These are phyloP conservation scores for Dothideomycetes sp. DNA, from an alignment of 2,329 filamentous ascomycete species.

Conservation along the genomic window DNA sequence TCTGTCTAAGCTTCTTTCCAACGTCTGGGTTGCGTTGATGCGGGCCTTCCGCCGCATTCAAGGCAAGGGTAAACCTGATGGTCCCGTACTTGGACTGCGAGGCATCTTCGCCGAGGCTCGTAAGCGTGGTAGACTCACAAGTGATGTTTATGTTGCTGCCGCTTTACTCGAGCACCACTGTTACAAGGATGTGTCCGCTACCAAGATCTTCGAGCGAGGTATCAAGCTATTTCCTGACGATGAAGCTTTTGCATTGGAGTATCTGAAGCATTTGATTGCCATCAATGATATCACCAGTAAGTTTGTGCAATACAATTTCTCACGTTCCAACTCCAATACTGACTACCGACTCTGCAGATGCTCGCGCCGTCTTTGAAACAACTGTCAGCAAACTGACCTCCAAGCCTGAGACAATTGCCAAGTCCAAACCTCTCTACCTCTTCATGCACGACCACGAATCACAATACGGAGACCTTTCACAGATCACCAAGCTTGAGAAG, in stretches of 20 bases:
- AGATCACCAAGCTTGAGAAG: conserved; percentile 82
- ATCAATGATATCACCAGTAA: conserved; percentile 89
- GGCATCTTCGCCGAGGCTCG: conserved; percentile 85
- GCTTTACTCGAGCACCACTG: conserved; percentile 91
- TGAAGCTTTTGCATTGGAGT: conserved; percentile 86
- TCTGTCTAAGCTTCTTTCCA: conserved; percentile 77
- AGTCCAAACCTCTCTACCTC: conserved; percentile 73
- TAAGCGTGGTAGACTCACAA: conserved; percentile 75
- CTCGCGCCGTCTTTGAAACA: conserved; percentile 90
- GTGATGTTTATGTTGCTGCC: conserved; percentile 88
- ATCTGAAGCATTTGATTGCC: conserved; percentile 86
- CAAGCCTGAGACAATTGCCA: conserved; percentile 61
- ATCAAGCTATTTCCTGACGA: conserved; percentile 90
- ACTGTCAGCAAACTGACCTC: conserved; percentile 72
- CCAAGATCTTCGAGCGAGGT: conserved; percentile 92
- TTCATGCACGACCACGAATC: conserved; percentile 96
- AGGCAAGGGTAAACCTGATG: conserved; percentile 54
- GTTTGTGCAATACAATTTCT: conserved; percentile 27
- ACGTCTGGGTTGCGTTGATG: conserved; percentile 90
- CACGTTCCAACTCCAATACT: conserved; percentile 10
- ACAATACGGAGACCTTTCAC: conserved; percentile 81
- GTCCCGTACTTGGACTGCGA: conserved; percentile 58
- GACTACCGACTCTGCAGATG: conserved; percentile 47
- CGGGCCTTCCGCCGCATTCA: conserved; percentile 89
- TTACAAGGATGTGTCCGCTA: conserved; percentile 85